These are phyloP conservation scores for Exophiala sideris DNA, from an alignment of 2,329 filamentous ascomycete species.

Conservation along the genomic window DNA sequence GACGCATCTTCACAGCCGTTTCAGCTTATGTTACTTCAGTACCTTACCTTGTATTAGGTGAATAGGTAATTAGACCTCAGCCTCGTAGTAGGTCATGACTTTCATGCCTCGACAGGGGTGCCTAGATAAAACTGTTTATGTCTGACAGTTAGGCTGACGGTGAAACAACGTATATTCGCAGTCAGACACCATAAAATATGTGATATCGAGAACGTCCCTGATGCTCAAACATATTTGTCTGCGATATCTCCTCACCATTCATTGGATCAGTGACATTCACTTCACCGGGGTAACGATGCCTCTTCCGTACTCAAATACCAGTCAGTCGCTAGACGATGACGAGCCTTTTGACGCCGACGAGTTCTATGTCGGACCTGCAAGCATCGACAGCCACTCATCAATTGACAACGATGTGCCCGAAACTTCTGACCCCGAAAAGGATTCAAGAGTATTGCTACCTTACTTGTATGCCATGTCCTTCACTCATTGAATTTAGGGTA, in stretches of 20 bases:
- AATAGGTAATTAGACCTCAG: too few species aligned
- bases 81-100: too few species aligned
- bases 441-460: not conserved
- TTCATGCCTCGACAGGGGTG: too few species aligned
- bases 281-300: not conserved
- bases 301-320: not conserved
- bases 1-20: too few species aligned
- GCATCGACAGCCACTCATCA: constrained; percentile 3
- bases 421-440: not conserved
- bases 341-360: constrained; percentile 6
- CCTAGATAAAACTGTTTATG: not conserved
- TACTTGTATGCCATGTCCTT: not conserved
- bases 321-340: not conserved
- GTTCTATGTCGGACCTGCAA: constrained; percentile 19
- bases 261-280: not conserved
- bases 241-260: not conserved
- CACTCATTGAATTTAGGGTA: not conserved
- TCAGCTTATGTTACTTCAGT: too few species aligned
- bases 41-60: too few species aligned
- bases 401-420: not conserved
- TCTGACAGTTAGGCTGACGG: not conserved
- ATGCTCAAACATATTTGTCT: too few species aligned
- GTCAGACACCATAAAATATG: not conserved
- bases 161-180: not conserved
- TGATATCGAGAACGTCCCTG: not conserved